Base-by-base conservation (phyloP, 2,329 filamentous ascomycete genomes). In the Pseudocercospora vitis region DNA sequence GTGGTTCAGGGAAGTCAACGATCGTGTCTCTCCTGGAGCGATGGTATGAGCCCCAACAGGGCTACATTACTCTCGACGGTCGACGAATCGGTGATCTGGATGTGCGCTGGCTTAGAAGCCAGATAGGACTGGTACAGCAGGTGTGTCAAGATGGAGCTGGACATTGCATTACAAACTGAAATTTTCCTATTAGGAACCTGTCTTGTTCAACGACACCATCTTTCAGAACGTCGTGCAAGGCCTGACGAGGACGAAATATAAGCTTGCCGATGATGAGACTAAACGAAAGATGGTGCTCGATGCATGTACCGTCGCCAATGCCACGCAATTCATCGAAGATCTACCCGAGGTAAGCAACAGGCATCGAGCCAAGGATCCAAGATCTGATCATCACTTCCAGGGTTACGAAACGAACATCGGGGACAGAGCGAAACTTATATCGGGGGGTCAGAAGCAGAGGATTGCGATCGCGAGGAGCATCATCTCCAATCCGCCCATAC, bases 371-470 rank as follows among this genome's bases (percentile, higher is more conserved):
- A 19, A 18, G 21, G 5, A 23, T n/a, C n/a, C n/a, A 19, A 6
- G 35, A 40, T 21, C 35, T 40, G 35, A 40, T 18, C 21, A 19
- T 40, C 3, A 40, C 35, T 4, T 40, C 3, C 35, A 40, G 35
- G 35, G 35, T n/a, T 40, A 40, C 35, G 35, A 40, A 3, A 40
- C 35, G 35, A 40, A 40, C n/a, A 18, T 40, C 7, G 35, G 35
- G n/a, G 19, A 40, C 35, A 40, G 19, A 40, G 18, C 35, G 4
- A 6, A n/a, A 19, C 35, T 40, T 18, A 19, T 40, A 23, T 40
- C 35, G 8, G 73, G 73, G n/a, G 73, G 73, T 3, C 72, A 75
- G 50, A 58, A 68, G 39, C 73, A 75, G 54, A 69, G 73, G 2
- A 65, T 76, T 26, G 71, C 73, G 1, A 74, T 75, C 48, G 74